A percentile compares a stretch with the other conserved stretches of the same genome.
Evolutionary conservation across 441 rosid species (phyloP).

Genomic region (Gossypium schwendimanii): DNA sequence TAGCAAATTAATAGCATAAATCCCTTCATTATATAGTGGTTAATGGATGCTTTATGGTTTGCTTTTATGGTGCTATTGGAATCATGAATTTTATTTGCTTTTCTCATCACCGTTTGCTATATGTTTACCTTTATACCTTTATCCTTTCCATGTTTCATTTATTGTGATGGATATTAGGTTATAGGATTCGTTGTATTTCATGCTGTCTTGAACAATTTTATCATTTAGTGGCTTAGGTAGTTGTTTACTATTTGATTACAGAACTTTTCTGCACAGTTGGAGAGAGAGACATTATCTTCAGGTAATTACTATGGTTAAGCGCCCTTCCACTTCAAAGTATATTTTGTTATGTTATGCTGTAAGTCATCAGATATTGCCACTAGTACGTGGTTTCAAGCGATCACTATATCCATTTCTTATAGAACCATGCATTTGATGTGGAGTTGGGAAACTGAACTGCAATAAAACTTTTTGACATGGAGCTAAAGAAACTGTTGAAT

Average conservation of each 20-base stretch:
- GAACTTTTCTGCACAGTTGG: conserved; percentile 96
- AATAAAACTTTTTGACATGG: background rate
- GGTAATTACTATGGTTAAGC: conserved; percentile 36
- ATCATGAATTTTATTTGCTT: background rate
- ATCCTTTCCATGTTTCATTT: background rate
- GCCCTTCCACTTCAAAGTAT: background rate
- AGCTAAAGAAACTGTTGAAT: background rate
- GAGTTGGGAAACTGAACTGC: background rate
- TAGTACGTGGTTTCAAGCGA: background rate
- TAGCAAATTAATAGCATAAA: background rate
- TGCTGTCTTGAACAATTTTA: background rate
- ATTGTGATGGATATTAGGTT: background rate
- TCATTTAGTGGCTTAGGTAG: conserved; percentile 16
- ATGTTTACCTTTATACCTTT: background rate
- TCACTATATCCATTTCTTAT: background rate
- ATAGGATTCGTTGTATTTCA: background rate
- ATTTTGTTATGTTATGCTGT: background rate
- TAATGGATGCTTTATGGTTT: background rate
- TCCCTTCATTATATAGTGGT: background rate
- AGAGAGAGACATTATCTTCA: conserved; percentile 75
- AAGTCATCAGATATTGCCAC: background rate
- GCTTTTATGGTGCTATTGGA: background rate
- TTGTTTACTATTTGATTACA: conserved; percentile 35
- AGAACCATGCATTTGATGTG: conserved; percentile 10
- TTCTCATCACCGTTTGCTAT: background rate